Base-by-base conservation (phyloP, 495 filamentous ascomycete genomes). In the Annulohypoxylon bovei region DNA sequence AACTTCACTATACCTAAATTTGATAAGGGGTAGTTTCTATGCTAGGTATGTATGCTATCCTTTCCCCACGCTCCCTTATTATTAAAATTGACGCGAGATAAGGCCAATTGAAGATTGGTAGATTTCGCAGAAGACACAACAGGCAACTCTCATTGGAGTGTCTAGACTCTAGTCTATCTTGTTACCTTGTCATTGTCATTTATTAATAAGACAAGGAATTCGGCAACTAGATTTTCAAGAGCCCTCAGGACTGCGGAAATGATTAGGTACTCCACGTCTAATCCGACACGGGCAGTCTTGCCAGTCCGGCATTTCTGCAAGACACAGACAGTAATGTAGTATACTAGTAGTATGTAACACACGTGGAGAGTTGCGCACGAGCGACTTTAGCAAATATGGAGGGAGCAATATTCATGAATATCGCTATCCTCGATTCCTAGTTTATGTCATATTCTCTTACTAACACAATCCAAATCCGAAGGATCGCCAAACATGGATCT, bases 61-160 rank as follows among this genome's bases (percentile, higher is more conserved):
- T 37, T 64, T 60, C 28, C 56, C 20, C 25, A 40, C 22, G 20
- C 44, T 50, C 52, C 62, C 60, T 63, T 32, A 11, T 60, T 32
- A 46, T 59, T 50, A 58, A 35, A 62, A 42, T 64, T 62, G 60
- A 33, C 20, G 46, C 54, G 22, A 70, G 64, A 60, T 70, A 70
- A 64, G 60, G 42, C 46, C 33, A 39, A 33, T 62, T 53, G 42
- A 55, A 39, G 42, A 30, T 23, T 53, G 49, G 39, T 46, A 57
- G 50, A 57, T 57, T 52, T 63, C 40, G n/a, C 44, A 11, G n/a
- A 18, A 37, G 20, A 50, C 14, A 20, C 53, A 63, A 64, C 64
- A 50, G 39, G 66, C 32, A 63, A 64, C 5, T 52, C 49, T 28
- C 18, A 62, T 67, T 67, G 44, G 46, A 60, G n/a, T 32, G 42